Base-by-base conservation (phyloP, 495 filamentous ascomycete genomes). In the Hypoxylon rickii region DNA sequence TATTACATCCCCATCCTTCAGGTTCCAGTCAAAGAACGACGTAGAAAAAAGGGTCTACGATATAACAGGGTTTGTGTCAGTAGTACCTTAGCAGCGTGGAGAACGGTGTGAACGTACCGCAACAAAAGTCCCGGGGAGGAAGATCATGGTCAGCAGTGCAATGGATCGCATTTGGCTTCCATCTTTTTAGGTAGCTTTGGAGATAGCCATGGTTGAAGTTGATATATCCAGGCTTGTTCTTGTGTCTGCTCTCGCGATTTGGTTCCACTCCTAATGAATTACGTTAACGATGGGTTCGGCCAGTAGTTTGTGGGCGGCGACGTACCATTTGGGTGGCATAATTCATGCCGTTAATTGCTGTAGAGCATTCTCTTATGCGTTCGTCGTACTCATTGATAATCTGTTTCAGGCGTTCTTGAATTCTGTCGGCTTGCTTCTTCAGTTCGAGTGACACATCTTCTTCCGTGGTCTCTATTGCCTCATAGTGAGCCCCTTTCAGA, bases 51-150 rank as follows among this genome's bases (percentile, higher is more conserved):
- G 3, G 3, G 36, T 55, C 57, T 29, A 29, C n/a, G n/a, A 10
- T 55, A 13, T 24, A 1, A 29, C 0, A 10, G 7, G 15, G 15
- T 15, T 36, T 22, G 3, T 15, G n/a, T 42, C 11, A 34, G 17
- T 15, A 34, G 2, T 10, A 8, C 5, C 4, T 43, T 7, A 17
- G 29, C n/a, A 3, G 2, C 0, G 2, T 11, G 11, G 20, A 26
- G 24, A 11, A 12, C 2, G 17, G 16, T 10, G n/a, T 29, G 10
- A 29, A 20, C 51, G 3, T 43, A 61, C 58, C 2, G 58, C 51
- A 3, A 75, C 65, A 46, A 76, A 76, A 0, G 73, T 77, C 2
- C 61, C 72, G 2, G 74, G 74, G 0, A 77, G 64, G 52, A 71
- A 77, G 10, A 77, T 64, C 42, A 77, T 58, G 0, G 74, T 74